A percentile compares a stretch with the other conserved stretches of the same genome.
phyloP scores from a whole-genome alignment of 495 filamentous ascomycete genomes.

The Hyphodiscus hymeniophilus region DNA sequence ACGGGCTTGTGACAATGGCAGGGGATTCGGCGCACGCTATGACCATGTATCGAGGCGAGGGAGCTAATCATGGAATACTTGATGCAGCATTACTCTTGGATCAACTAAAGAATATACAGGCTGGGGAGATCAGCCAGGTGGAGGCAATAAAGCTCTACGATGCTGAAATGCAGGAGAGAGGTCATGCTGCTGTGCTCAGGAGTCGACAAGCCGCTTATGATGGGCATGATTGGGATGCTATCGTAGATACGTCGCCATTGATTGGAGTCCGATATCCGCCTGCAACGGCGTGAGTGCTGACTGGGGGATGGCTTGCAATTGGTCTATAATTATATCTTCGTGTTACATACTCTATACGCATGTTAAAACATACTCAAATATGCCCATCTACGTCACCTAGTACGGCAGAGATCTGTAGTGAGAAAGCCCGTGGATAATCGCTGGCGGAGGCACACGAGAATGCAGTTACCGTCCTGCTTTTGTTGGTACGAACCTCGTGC shows the following conservation, averaged over 20 bases:
- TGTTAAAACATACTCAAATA: too few species aligned
- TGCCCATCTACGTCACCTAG: too few species aligned
- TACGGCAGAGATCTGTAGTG: too few species aligned
- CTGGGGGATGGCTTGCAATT: too few species aligned
- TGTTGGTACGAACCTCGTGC: too few species aligned
- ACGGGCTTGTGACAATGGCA: conserved; percentile 20
- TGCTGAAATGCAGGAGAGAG: conserved; percentile 22
- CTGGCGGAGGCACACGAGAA: too few species aligned
- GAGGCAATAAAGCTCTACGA: conserved; percentile 18
- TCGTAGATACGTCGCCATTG: conserved; percentile 5
- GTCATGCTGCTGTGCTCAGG: conserved; percentile 11
- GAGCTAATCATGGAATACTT: conserved; percentile 25
- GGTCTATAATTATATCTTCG: too few species aligned
- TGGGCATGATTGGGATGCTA: conserved; percentile 8
- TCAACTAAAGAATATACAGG: conserved; percentile 15
- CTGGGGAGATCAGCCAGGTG: conserved; percentile 16
- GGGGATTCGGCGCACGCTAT: conserved; percentile 27
- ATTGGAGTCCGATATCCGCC: conserved; percentile 3
- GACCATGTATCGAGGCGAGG: conserved; percentile 27
- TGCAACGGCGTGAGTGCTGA: neutral
- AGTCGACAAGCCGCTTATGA: conserved; percentile 9
- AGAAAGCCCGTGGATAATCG: too few species aligned
- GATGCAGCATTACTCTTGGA: conserved; percentile 24
- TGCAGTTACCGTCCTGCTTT: too few species aligned
- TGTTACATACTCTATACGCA: too few species aligned